Evolutionary conservation across 2,329 filamentous ascomycete species (phyloP).

Genomic region (Raffaelea ambrosiae): DNA sequence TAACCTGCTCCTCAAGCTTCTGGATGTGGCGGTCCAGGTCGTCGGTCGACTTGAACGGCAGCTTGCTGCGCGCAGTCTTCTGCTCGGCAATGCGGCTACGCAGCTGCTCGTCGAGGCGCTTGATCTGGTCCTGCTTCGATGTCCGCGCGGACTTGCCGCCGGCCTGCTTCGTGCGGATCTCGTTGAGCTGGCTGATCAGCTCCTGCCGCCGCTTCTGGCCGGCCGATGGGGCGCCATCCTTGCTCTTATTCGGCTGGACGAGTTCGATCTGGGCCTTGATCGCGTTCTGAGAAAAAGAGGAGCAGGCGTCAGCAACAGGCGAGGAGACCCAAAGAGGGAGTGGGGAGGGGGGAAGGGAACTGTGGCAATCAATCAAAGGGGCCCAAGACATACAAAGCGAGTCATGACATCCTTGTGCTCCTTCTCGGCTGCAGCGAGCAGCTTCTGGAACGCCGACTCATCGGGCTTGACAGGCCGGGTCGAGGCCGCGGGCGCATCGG

Average conservation of each 20-base stretch:
- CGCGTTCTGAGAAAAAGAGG: constrained; percentile 54
- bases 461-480: constrained; percentile 78
- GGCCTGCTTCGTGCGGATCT: constrained; percentile 81
- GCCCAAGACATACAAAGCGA: constrained; percentile 28
- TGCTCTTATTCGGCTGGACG: constrained; percentile 63
- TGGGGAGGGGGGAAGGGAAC: neutral
- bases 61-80: constrained; percentile 72
- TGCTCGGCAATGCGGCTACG: constrained; percentile 79
- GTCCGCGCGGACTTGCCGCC: constrained; percentile 76
- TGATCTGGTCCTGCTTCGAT: constrained; percentile 80
- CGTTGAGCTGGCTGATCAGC: constrained; percentile 70
- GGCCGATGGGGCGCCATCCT: constrained; percentile 67
- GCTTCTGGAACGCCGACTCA: constrained; percentile 73
- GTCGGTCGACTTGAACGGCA: constrained; percentile 78
- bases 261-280: constrained; percentile 83
- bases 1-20: constrained; percentile 74
- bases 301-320: neutral
- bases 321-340: neutral
- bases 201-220: constrained; percentile 76
- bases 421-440: constrained; percentile 75
- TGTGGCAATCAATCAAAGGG: too few relatives aligned
- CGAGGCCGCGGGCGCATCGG: constrained; percentile 36
- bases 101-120: constrained; percentile 81
- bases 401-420: constrained; percentile 72
- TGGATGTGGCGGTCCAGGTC: constrained; percentile 81